Evolutionary conservation across 2,329 filamentous ascomycete genomes (phyloP), one percentile per base, ranked within the genome.

Genomic region (Plectosphaerella plurivora): DNA sequence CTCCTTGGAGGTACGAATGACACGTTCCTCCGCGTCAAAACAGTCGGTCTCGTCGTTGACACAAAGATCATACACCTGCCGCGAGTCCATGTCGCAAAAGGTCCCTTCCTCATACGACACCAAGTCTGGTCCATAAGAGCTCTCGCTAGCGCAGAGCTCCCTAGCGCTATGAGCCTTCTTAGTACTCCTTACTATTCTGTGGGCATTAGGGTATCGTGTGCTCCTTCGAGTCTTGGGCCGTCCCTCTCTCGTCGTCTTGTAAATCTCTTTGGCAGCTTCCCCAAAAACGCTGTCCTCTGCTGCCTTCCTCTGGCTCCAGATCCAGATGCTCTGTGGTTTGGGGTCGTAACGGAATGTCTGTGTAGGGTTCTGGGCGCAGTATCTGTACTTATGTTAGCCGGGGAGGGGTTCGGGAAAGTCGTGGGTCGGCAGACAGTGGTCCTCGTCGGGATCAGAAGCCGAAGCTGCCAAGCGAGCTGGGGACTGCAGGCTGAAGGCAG

Each of bases 1-100:
- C 28, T 4, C 28, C 28, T 33, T 33, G 28, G 28, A 33, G 28
- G 28, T 33, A 5, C 28, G 28, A 33, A 33, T 33, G 28, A 33
- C 28, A 33, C 28, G 28, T 33, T 33, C 28, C 28, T 41, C 37
- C 44, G 25, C 18, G 20, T 62, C 56, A 46, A 62, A 61, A 51
- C 59, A 63, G 56, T 52, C 47, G 11, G 36, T 56, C 42, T 50
- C 16, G 5, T 44, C 49, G 11, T 52, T 50, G 16, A 52, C 49
- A 52, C 65, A 68, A 25, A 67, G 49, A 12, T 60, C 59, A 52
- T 57, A 63, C 20, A 60, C 36, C 48, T 61, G 52, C 49, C 62
- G 61, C 15, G 53, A 53, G 12, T 56, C 55, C 65, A 68, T 69
- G 52, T 68, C 62, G 54, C 65, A 68, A 54, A 64, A 67, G 8